A percentile compares a stretch with the other conserved stretches of the same genome.
These are phyloP conservation scores for Aspergillus novoparasiticus DNA, from an alignment of 2,329 filamentous ascomycete genomes.

Conservation along the genomic window DNA sequence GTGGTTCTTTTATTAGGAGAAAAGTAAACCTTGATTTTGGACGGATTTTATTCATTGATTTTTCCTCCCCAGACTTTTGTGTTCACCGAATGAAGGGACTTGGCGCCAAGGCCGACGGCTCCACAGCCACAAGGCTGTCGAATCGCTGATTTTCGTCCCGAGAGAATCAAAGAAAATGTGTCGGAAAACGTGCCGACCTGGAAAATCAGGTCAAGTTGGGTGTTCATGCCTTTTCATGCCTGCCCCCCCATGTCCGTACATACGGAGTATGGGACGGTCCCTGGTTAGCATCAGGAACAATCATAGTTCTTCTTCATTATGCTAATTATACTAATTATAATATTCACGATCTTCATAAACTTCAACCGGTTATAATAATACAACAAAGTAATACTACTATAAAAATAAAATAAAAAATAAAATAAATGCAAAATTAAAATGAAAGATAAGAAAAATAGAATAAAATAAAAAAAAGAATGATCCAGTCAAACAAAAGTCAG, in stretches of 20 bases:
- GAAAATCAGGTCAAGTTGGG: neutral
- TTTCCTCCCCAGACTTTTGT: neutral
- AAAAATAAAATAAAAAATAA: neutral
- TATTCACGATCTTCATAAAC: neutral
- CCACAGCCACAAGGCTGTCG: constrained; percentile 19
- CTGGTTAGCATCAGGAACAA: neutral
- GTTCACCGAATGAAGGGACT: neutral
- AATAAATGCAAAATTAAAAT: too few species aligned
- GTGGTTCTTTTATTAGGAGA: neutral
- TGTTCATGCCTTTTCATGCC: neutral
- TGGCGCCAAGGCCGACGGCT: neutral
- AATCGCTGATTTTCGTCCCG: constrained; percentile 11
- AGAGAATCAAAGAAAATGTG: constrained; percentile 10
- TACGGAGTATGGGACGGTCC: neutral
- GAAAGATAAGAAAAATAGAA: too few species aligned
- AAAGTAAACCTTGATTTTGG: neutral
- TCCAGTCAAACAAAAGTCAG: neutral
- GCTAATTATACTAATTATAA: neutral
- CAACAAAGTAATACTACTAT: neutral
- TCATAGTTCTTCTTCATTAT: neutral
- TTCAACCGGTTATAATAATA: neutral
- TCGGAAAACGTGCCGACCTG: constrained; percentile 20
- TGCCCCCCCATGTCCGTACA: neutral
- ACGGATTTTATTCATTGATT: neutral
- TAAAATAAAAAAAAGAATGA: neutral